Conservation (phyloP, 345 rosid genomes). For the Eucalyptus pauciflora region DNA sequence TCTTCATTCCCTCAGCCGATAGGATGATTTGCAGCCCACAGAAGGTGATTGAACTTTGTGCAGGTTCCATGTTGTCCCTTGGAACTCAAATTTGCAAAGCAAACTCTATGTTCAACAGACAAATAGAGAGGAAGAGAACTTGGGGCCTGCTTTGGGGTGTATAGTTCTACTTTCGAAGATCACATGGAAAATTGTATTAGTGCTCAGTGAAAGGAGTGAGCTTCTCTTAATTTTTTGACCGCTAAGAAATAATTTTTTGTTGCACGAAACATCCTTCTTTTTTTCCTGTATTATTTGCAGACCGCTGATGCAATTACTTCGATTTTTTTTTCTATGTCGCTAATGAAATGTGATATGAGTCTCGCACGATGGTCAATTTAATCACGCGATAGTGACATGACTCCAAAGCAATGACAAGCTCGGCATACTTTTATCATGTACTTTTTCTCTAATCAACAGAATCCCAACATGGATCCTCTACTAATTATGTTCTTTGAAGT, state of each 20-base stretch:
- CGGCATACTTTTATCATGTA: neutral
- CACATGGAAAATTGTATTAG: neutral
- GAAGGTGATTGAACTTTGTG: neutral
- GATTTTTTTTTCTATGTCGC: neutral
- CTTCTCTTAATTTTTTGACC: neutral
- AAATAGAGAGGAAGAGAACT: neutral
- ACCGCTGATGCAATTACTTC: neutral
- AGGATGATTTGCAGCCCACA: neutral
- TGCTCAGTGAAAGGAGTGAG: neutral
- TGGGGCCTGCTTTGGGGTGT: neutral
- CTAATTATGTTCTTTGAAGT: too few species aligned
- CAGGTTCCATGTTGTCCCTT: too few species aligned
- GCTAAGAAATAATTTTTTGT: too few species aligned
- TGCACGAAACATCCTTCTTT: too few species aligned
- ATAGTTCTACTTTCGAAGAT: too few species aligned
- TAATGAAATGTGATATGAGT: neutral
- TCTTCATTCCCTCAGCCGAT: neutral
- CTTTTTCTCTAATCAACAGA: too few species aligned
- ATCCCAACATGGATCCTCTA: neutral
- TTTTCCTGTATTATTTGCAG: too few species aligned
- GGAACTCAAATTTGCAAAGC: too few species aligned
- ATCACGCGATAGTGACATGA: neutral
- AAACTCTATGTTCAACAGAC: too few species aligned
- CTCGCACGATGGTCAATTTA: neutral
- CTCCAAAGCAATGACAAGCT: neutral